Base-by-base conservation (phyloP, 805 yeast species). In the Jamesozyma lodderae region DNA sequence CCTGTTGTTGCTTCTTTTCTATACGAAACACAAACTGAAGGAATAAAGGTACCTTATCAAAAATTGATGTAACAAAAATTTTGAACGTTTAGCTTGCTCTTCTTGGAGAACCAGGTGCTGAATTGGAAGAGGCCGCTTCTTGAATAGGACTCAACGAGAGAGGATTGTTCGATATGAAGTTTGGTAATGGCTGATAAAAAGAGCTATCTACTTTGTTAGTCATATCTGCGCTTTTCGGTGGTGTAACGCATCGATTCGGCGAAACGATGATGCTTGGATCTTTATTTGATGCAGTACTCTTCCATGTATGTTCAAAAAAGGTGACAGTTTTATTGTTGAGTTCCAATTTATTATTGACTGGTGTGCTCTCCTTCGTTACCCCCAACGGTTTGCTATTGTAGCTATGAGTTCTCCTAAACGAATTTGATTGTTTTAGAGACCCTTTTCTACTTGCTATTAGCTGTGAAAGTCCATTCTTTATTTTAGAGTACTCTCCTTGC, bases 321-420 rank as follows among this genome's bases (percentile, higher is more conserved):
- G 70, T 66, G 0, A 66, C 68, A 0, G 68, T 65, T 42, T 62
- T 66, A 31, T 63, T 60, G 29, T 54, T 57, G 1, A 58, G 49
- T 38, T 64, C 61, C 14, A 65, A 44, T 37, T 58, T 64, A 38
- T 62, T 60, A 26, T 55, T 60, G n/a, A 53, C 49, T 1, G 63
- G 61, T 1, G 49, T 38, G 22, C 37, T 48, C 30, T 57, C 64
- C 32, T 45, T 54, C 2, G 56, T 58, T 1, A 53, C 50, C 1
- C 47, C 52, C 0, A 48, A 37, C 3, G 63, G 64, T 38, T 48
- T 49, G 10, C 52, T 47, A 16, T 59, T 51, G 39, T 47, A 59
- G 35, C 64, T 59, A 36, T 58, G 62, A 1, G 62, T 56, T 20
- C 49, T 45, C 28, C 55, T 49, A 32, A 54, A 58, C 5, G 55